These are phyloP conservation scores for Lizonia empirigonia DNA, from an alignment of 2,329 filamentous ascomycete genomes.

Conservation along the genomic window DNA sequence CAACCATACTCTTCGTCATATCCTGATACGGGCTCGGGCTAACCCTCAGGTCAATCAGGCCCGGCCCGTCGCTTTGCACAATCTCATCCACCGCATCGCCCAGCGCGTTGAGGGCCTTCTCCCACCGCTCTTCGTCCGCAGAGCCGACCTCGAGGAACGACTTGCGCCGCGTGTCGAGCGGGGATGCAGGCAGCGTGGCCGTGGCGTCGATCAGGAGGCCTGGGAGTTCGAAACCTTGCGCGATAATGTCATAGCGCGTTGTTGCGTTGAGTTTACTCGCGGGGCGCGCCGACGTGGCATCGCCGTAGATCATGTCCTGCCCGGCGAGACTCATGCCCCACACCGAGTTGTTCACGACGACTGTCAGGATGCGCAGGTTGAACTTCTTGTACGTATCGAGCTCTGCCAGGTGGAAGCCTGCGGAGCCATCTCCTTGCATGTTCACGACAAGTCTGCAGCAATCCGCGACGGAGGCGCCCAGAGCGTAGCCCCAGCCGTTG, in stretches of 20 bases:
- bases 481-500: constrained; percentile 54
- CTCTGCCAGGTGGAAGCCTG: constrained; percentile 55
- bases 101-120: constrained; percentile 26
- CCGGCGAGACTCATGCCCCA: constrained; percentile 56
- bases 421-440: constrained; percentile 54
- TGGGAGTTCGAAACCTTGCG: constrained; percentile 47
- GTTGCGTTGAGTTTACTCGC: constrained; percentile 38
- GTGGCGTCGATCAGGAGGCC: constrained; percentile 26
- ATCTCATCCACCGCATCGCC: constrained; percentile 41
- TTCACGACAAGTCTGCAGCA: constrained; percentile 49
- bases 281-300: constrained; percentile 38
- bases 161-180: constrained; percentile 8
- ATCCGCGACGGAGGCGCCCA: constrained; percentile 53
- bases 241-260: constrained; percentile 52
- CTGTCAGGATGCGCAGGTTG: constrained; percentile 49
- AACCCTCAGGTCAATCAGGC: constrained; percentile 52
- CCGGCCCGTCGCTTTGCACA: constrained; percentile 34
- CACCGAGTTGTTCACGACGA: constrained; percentile 53
- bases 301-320: constrained; percentile 53
- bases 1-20: constrained; percentile 51
- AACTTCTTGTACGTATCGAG: constrained; percentile 54
- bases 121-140: constrained; percentile 22
- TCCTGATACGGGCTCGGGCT: constrained; percentile 36
- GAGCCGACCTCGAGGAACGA: constrained; percentile 14
- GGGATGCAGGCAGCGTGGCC: constrained; percentile 17